These are phyloP conservation scores for Fusarium pseudoanthophilum DNA, from an alignment of 2,329 filamentous ascomycete species.

Conservation along the genomic window DNA sequence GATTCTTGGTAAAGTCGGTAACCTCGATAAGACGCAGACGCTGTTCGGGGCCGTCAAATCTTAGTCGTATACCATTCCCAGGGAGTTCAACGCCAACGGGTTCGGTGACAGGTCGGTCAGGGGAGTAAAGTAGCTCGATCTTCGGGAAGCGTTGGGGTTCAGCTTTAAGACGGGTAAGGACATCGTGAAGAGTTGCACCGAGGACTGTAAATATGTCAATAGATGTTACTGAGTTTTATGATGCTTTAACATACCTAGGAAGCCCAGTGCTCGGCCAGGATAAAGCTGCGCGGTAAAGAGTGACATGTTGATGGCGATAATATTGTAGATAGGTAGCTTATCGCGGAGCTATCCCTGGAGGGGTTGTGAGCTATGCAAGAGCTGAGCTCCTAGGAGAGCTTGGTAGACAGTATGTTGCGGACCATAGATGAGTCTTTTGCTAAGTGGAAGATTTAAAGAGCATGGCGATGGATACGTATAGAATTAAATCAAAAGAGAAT, in stretches of 20 bases:
- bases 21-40: conserved; percentile 91
- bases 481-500: neutral
- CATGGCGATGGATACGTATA: neutral
- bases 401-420: neutral
- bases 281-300: conserved; percentile 71
- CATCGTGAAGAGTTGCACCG: conserved; percentile 90
- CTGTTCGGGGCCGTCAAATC: conserved; percentile 94
- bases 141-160: conserved; percentile 85
- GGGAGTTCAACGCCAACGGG: conserved; percentile 82
- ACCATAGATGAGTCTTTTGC: conserved; percentile 16
- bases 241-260: conserved; percentile 56
- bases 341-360: conserved; percentile 36
- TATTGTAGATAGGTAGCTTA: conserved; percentile 1
- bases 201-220: conserved; percentile 67
- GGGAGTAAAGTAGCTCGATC: conserved; percentile 84
- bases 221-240: neutral
- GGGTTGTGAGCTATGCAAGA: conserved; percentile 35
- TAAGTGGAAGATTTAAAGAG: neutral
- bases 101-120: conserved; percentile 76
- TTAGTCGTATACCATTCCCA: conserved; percentile 86
- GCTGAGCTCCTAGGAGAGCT: conserved; percentile 25
- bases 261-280: conserved; percentile 74
- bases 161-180: conserved; percentile 87
- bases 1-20: conserved; percentile 86
- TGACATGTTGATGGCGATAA: conserved; percentile 50